Conservation (phyloP, 2,329 filamentous ascomycete genomes). For the Penicillium sp. region DNA sequence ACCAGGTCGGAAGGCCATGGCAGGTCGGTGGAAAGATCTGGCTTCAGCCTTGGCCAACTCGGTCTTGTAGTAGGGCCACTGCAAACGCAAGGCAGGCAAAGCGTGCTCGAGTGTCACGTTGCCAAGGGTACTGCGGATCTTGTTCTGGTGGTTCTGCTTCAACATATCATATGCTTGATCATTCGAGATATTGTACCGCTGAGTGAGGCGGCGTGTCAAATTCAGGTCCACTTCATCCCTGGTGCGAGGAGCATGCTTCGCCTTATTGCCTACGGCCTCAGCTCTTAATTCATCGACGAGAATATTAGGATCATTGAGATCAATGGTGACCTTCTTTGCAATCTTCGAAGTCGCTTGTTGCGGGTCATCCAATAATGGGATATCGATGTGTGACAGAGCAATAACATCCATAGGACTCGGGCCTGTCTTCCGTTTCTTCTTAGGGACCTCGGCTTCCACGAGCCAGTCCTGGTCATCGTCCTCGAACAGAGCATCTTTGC, state of each 20-base stretch:
- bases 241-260: conserved; percentile 36
- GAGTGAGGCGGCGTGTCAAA: conserved; percentile 67
- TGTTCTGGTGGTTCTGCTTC: conserved; percentile 95
- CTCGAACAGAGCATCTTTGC: conserved; percentile 22
- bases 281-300: conserved; percentile 74
- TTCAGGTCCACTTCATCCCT: conserved; percentile 64
- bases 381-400: conserved; percentile 55
- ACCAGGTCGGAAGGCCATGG: conserved; percentile 67
- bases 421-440: conserved; percentile 64
- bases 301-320: conserved; percentile 83
- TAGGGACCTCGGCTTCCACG: conserved; percentile 48
- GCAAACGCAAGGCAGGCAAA: conserved; percentile 81
- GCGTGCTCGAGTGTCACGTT: conserved; percentile 93
- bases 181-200: conserved; percentile 93
- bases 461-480: conserved; percentile 57
- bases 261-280: conserved; percentile 57
- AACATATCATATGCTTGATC: conserved; percentile 93
- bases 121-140: conserved; percentile 86
- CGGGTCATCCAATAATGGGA: conserved; percentile 77
- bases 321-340: conserved; percentile 74
- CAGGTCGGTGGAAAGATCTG: conserved; percentile 79
- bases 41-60: conserved; percentile 69
- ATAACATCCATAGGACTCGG: conserved; percentile 45
- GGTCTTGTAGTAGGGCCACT: conserved; percentile 95
- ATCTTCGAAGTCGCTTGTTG: conserved; percentile 67